Evolutionary conservation across 139 green algal genomes (phyloP), one percentile per base, ranked within the genome.

Genomic region (Diplosphaera chodatii): DNA sequence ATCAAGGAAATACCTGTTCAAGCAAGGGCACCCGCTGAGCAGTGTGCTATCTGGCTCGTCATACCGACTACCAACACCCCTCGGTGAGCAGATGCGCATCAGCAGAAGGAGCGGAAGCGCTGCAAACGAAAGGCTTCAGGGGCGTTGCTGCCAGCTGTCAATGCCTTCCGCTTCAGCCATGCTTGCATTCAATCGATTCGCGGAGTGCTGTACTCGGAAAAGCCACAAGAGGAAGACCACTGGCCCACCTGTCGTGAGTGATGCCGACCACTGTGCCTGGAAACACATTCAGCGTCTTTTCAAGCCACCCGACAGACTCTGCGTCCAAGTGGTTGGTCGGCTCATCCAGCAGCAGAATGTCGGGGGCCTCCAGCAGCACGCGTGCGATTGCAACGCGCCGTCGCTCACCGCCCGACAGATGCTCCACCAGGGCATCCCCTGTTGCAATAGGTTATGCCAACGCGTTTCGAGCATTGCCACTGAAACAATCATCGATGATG

Each of bases 311-410:
- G 31, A 90, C 87, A 30, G 73, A 83, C 78, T 89, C 74, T 6
- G 83, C 83, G 70, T 89, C 83, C 22, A 55, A 64, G 70, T 71
- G 65, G 32, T 70, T 71, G 40, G 62, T 64, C 59, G 59, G 69
- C 64, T 88, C 88, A 69, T 96, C 91, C 74, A 96, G 80, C 69
- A 94, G 81, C 75, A 97, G 79, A 69, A 97, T 86, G 72, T 98
- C 86, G 1, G 93, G 92, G 8, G 84, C 23, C 33, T 85, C 79
- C 69, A 96, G 90, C 63, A 98, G 80, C 67, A 94, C 80, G 2
- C 91, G 87, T 20, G 80, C 86, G 15, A 98, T 76, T 0, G 90
- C 91, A 28, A 98, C 89, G 6, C 92, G 85, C 70, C 91, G 84
- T 23, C 91, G 84, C 86, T 96, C 93, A 8, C 92, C 91, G 1